Percentiles rank a stretch among this genome's conserved stretches.
These are phyloP conservation scores for Wickerhamiella occidentalis DNA, from an alignment of 805 yeast genomes.

Conservation along the genomic window DNA sequence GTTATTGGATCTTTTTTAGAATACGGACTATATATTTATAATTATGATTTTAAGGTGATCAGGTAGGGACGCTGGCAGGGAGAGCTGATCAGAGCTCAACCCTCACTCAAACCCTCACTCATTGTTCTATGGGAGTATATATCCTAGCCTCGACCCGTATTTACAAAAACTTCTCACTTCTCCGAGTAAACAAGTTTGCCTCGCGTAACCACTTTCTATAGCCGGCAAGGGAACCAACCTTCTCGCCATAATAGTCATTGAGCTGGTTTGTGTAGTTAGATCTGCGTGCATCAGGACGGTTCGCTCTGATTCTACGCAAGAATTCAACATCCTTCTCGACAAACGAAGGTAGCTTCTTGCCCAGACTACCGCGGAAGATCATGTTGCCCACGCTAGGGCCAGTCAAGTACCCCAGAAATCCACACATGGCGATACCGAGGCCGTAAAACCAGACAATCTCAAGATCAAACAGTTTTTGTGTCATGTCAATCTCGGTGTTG, in stretches of 20 bases:
- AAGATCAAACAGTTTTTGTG: conserved; percentile 72
- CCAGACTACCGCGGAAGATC: conserved; percentile 37
- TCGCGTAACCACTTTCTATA: conserved; percentile 96
- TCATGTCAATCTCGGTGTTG: conserved; percentile 74
- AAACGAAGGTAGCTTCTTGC: conserved; percentile 18
- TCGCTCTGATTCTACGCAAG: conserved; percentile 55
- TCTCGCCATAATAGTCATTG: conserved; percentile 98
- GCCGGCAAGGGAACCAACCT: conserved; percentile 70
- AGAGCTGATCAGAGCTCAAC: background rate
- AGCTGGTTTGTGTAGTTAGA: conserved; percentile 85
- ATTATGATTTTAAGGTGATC: too few species aligned
- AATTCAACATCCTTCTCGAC: conserved; percentile 55
- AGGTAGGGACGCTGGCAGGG: background rate
- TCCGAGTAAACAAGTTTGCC: conserved; percentile 61
- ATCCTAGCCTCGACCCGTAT: too few species aligned
- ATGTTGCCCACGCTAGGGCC: conserved; percentile 76
- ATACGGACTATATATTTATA: background rate
- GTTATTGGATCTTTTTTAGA: conserved; percentile 24
- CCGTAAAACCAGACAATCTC: conserved; percentile 78
- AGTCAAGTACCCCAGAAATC: conserved; percentile 62
- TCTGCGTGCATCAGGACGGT: conserved; percentile 84
- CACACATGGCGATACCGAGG: conserved; percentile 59
- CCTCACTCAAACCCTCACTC: too few species aligned
- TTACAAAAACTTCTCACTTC: conserved; percentile 25
- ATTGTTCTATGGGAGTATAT: too few species aligned